phyloP scores from a whole-genome alignment of 306 rosid genomes.

The Vigna angularis region DNA sequence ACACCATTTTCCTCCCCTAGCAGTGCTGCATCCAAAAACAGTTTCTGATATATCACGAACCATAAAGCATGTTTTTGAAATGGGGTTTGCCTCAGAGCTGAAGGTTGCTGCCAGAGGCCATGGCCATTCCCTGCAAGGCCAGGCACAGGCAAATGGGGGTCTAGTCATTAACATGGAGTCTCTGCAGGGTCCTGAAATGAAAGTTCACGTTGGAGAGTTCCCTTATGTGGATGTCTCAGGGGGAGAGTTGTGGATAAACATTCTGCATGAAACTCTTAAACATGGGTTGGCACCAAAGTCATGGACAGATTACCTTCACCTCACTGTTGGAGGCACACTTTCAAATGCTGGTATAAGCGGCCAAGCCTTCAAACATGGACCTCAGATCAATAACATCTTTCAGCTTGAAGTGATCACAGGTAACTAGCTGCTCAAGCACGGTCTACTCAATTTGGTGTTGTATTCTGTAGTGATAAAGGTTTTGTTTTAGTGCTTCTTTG shows the following conservation, averaged over 20 bases:
- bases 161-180: slow-evolving; percentile 86
- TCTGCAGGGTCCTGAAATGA: slow-evolving; percentile 56
- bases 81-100: slow-evolving; percentile 64
- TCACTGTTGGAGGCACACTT: slow-evolving; percentile 94
- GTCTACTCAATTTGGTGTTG: slow-evolving; percentile 23
- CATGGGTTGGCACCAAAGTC: slow-evolving; percentile 91
- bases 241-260: slow-evolving; percentile 93
- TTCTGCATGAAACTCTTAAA: slow-evolving; percentile 83
- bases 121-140: slow-evolving; percentile 90
- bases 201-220: slow-evolving; percentile 55
- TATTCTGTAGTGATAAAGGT: not conserved
- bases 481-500: not conserved
- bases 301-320: slow-evolving; percentile 97
- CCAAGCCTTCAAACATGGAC: slow-evolving; percentile 94
- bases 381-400: slow-evolving; percentile 82
- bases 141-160: slow-evolving; percentile 81
- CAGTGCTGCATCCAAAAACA: slow-evolving; percentile 77
- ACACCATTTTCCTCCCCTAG: slow-evolving; percentile 71
- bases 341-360: slow-evolving; percentile 97
- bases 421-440: slow-evolving; percentile 36
- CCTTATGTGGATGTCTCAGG: slow-evolving; percentile 91
- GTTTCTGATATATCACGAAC: slow-evolving; percentile 73
- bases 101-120: slow-evolving; percentile 96
- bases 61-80: slow-evolving; percentile 58
- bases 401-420: slow-evolving; percentile 95